Evolutionary conservation across 2,329 filamentous ascomycete genomes (phyloP).

Genomic region (Ophiosphaerella herpotricha): DNA sequence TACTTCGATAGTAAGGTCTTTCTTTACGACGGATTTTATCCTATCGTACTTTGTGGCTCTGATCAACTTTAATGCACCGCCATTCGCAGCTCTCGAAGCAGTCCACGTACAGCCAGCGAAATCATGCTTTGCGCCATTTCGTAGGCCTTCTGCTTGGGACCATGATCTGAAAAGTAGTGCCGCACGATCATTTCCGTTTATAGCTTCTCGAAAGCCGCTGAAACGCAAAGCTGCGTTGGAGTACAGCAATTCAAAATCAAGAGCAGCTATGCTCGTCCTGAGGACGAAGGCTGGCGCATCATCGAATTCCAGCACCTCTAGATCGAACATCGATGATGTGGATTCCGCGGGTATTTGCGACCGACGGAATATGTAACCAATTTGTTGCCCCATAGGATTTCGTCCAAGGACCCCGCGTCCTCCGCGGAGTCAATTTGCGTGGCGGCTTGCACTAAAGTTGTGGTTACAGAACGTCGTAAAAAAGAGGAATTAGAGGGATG

Average conservation of each 20-base stretch:
- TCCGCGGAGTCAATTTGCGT: too few relatives aligned
- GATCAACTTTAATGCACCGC: slow-evolving; percentile 23
- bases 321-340: slow-evolving; percentile 14
- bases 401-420: too few relatives aligned
- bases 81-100: slow-evolving; percentile 16
- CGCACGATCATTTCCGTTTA: slow-evolving; percentile 12
- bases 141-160: slow-evolving; percentile 25
- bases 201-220: slow-evolving; percentile 3
- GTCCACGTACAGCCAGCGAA: slow-evolving; percentile 25
- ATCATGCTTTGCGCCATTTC: slow-evolving; percentile 11
- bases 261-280: slow-evolving; percentile 8
- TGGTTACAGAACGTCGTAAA: too few relatives aligned
- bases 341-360: slow-evolving; percentile 4
- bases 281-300: slow-evolving; percentile 30
- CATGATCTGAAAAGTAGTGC: slow-evolving; percentile 35
- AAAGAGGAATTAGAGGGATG: too few relatives aligned
- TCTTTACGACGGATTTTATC: background rate
- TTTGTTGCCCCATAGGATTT: too few relatives aligned
- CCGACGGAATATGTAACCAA: too few relatives aligned
- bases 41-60: slow-evolving; percentile 5
- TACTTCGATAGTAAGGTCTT: background rate
- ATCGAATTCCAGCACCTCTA: slow-evolving; percentile 30
- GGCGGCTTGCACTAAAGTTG: too few relatives aligned
- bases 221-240: slow-evolving; percentile 29
- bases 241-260: slow-evolving; percentile 25